phyloP scores from a whole-genome alignment of 495 filamentous ascomycete species.

The Penicillium salamii region DNA sequence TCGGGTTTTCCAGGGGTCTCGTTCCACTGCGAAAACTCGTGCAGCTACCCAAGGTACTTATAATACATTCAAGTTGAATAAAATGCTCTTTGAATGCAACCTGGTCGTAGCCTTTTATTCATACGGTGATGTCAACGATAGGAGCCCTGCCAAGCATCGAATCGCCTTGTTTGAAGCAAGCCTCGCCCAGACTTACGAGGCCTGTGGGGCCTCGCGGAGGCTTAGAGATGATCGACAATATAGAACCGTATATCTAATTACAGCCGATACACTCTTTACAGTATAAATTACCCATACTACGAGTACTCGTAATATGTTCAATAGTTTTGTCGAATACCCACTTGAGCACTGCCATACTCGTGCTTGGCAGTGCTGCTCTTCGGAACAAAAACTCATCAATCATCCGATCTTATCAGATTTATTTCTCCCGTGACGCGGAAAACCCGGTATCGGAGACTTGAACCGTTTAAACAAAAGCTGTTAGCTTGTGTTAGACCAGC shows the following conservation, averaged over 20 bases:
- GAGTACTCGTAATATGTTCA: neutral
- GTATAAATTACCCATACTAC: too few relatives aligned
- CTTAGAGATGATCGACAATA: neutral
- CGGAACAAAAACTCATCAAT: neutral
- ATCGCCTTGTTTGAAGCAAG: neutral
- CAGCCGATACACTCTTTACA: neutral
- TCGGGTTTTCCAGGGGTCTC: too few relatives aligned
- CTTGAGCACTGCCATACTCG: too few relatives aligned
- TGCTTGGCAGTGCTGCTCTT: too few relatives aligned
- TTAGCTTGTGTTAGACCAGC: too few relatives aligned
- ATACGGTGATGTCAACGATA: neutral
- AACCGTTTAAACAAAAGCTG: neutral
- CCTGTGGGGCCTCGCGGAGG: neutral
- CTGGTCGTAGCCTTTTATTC: too few relatives aligned
- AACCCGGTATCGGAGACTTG: slow-evolving; percentile 12
- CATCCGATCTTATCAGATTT: slow-evolving; percentile 13
- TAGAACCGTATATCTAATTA: neutral
- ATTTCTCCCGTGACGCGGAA: neutral
- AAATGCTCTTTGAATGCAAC: too few relatives aligned
- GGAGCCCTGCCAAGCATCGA: too few relatives aligned
- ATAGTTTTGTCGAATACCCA: neutral
- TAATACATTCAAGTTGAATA: too few relatives aligned
- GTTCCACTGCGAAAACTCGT: neutral
- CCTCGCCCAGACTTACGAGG: neutral
- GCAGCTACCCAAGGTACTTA: too few relatives aligned